Percentiles rank a stretch among this genome's conserved stretches.
These are phyloP conservation scores for Rhizopus stolonifer DNA, from an alignment of 371 early-diverging fungal genomes.

Conservation along the genomic window DNA sequence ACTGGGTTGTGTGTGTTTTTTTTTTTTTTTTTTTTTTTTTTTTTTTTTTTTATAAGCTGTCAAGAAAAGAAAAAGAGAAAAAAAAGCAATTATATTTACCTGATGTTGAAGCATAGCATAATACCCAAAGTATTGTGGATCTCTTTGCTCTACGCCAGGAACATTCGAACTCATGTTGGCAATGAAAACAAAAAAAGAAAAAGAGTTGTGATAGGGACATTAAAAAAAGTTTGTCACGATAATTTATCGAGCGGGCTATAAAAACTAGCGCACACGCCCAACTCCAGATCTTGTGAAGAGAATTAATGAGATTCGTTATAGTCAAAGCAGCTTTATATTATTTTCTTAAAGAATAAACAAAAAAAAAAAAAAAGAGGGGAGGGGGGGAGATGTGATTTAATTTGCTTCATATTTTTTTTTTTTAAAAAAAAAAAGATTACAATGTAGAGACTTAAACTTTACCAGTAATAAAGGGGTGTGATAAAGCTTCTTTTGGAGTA, in stretches of 20 bases:
- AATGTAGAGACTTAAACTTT: conserved; percentile 20
- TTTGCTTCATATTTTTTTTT: too few relatives aligned
- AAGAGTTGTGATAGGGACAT: not conserved
- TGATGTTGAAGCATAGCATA: conserved; percentile 96
- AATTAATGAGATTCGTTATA: too few relatives aligned
- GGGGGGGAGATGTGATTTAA: too few relatives aligned
- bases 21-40: too few relatives aligned
- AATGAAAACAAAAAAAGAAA: conserved; percentile 3
- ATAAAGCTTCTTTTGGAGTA: conserved; percentile 87
- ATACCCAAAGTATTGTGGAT: conserved; percentile 89
- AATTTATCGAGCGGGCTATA: not conserved
- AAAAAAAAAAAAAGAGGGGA: too few relatives aligned
- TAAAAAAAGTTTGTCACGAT: conserved; percentile 3
- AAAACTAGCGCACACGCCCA: too few relatives aligned
- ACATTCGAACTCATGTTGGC: conserved; percentile 14
- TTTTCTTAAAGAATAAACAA: conserved; percentile 2
- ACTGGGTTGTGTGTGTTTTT: too few relatives aligned
- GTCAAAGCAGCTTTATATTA: too few relatives aligned
- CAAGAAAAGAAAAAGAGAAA: not conserved
- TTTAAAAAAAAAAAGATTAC: not conserved
- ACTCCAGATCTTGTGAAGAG: too few relatives aligned
- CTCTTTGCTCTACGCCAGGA: conserved; percentile 66
- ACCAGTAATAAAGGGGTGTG: conserved; percentile 84
- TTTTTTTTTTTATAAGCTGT: too few relatives aligned
- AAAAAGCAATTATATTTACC: conserved; percentile 48